Conservation (phyloP, 306 rosid species). For the Lupinus albus region DNA sequence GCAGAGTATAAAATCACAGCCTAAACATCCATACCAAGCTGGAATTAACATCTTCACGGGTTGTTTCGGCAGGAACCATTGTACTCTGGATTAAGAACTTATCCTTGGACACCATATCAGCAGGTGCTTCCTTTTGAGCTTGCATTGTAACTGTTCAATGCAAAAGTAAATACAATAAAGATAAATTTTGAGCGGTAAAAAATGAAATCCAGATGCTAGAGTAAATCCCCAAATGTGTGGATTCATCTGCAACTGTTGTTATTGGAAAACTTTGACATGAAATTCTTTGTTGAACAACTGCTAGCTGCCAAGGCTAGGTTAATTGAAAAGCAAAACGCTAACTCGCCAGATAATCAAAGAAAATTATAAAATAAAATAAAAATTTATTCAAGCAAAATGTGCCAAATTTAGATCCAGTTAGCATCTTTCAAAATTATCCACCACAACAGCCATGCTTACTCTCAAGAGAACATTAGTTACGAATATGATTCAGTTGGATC, state of each 20-base stretch:
- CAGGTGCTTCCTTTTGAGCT: slow-evolving; percentile 59
- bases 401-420: slow-evolving; percentile 29
- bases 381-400: not conserved
- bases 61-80: slow-evolving; percentile 60
- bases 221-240: not conserved
- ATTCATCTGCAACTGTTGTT: slow-evolving; percentile 27
- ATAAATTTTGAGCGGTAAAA: not conserved
- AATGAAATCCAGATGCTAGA: slow-evolving; percentile 11
- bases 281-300: slow-evolving; percentile 5
- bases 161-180: slow-evolving; percentile 24
- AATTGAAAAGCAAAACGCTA: slow-evolving; percentile 17
- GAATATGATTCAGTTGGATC: slow-evolving; percentile 17
- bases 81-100: slow-evolving; percentile 90
- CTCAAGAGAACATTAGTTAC: slow-evolving; percentile 7
- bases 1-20: slow-evolving; percentile 27
- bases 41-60: slow-evolving; percentile 66
- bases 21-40: slow-evolving; percentile 64
- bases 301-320: slow-evolving; percentile 9
- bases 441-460: slow-evolving; percentile 25
- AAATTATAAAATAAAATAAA: slow-evolving; percentile 8
- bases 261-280: slow-evolving; percentile 11
- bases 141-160: slow-evolving; percentile 83
- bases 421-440: slow-evolving; percentile 18
- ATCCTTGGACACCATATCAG: slow-evolving; percentile 81
- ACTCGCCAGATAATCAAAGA: slow-evolving; percentile 9